A percentile compares a stretch with the other conserved stretches of the same genome.
phyloP scores from a whole-genome alignment of 176 grass and related monocot species.

The Chloris gayana region DNA sequence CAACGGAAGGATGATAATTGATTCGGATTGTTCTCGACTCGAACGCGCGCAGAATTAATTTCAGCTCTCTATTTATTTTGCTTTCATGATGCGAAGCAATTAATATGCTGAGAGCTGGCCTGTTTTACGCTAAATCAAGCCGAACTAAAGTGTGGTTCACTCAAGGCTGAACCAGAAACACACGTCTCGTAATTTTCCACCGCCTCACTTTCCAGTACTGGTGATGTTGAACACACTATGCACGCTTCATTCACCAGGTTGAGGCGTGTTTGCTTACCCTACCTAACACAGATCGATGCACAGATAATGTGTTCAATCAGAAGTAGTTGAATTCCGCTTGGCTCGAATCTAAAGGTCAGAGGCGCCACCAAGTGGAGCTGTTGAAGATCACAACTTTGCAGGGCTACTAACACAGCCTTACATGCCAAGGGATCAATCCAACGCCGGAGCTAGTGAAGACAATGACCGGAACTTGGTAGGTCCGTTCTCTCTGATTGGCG shows the following conservation, averaged over 20 bases:
- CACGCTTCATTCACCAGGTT: neutral
- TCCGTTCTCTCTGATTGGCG: slow-evolving; percentile 31
- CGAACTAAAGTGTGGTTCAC: slow-evolving; percentile 13
- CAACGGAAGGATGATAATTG: neutral
- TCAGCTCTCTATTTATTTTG: neutral
- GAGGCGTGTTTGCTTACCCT: neutral
- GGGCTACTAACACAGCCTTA: slow-evolving; percentile 33
- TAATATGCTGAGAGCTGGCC: neutral
- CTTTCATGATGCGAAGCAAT: neutral
- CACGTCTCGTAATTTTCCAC: neutral
- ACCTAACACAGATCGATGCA: slow-evolving; percentile 15
- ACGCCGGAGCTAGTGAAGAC: slow-evolving; percentile 37
- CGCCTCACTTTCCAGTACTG: slow-evolving; percentile 4
- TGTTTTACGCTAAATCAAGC: neutral
- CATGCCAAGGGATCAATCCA: slow-evolving; percentile 50
- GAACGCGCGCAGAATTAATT: neutral
- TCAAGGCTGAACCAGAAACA: slow-evolving; percentile 3
- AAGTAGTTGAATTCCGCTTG: slow-evolving; percentile 42
- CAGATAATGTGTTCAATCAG: slow-evolving; percentile 43
- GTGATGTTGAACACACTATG: neutral
- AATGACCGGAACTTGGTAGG: slow-evolving; percentile 30
- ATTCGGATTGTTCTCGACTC: neutral
- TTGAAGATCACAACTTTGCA: slow-evolving; percentile 41
- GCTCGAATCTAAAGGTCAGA: slow-evolving; percentile 48
- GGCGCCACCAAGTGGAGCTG: slow-evolving; percentile 32